Evolutionary conservation across 805 yeast species (phyloP), one percentile per base, ranked within the genome.

Genomic region (Ogataea naganishii): DNA sequence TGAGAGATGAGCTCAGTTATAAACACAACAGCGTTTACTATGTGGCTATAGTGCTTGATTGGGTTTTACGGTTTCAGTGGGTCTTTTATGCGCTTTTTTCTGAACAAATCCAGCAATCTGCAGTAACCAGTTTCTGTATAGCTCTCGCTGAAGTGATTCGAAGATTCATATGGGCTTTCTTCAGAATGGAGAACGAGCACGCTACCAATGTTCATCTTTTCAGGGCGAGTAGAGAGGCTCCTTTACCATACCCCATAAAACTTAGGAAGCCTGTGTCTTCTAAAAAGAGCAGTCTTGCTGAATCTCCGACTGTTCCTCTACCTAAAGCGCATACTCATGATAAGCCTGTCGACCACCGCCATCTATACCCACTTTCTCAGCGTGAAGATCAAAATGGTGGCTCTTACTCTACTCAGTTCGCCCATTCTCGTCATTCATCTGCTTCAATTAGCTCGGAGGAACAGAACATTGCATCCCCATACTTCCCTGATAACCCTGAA

Each of bases 161-260:
- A 49, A 66, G 98, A 48, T 80, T 84, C 42, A 60, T 89, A 10
- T 92, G 98, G 98, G 66, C 85, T 6, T 71, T 82, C 28, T 80
- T 92, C 62, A 76, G 98, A 59, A 80, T 92, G 69, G 98, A 92
- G 44, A 92, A 92, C 55, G 97, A 92, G 54, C 98, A 92, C 53
- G 79, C 88, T 27, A 77, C 96, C 1, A 89, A 89, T 49, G 95
- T 86, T 8, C 75, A 75, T 32, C 58, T 85, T 25, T 82, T 78
- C 54, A 69, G 94, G 39, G 97, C 96, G 0, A 78, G 94, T 7
- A 73, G 94, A 34, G 96, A 89, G 37, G 62, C 84, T 7, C 83
- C 89, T 2, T 58, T 89, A 31, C 98, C 98, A 0, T 89, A 85
- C 39, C 71, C 75, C 3, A 51, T 70, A 4, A 63, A 37, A 14